A percentile compares a stretch with the other conserved stretches of the same genome.
These are phyloP conservation scores for Penicillium sp. DNA, from an alignment of 2,329 filamentous ascomycete genomes.

Conservation along the genomic window DNA sequence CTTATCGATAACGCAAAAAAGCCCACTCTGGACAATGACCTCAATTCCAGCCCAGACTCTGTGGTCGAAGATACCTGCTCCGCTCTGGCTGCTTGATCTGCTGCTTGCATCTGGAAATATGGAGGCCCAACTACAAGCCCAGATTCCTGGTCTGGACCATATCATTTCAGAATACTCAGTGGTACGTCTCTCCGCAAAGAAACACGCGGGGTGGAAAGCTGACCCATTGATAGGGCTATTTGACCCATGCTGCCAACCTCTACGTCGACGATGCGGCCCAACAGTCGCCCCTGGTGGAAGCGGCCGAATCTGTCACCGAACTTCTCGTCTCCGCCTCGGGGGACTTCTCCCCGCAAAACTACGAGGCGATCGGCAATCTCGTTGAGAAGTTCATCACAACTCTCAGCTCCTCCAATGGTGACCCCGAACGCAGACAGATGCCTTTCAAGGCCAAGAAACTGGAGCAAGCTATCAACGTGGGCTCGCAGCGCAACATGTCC, in stretches of 20 bases:
- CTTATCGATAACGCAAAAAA: slow-evolving; percentile 30
- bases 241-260: slow-evolving; percentile 86
- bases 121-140: slow-evolving; percentile 83
- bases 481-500: slow-evolving; percentile 91
- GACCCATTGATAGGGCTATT: slow-evolving; percentile 63
- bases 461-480: slow-evolving; percentile 93
- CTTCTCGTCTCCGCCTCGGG: slow-evolving; percentile 92
- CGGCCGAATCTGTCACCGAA: slow-evolving; percentile 80
- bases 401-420: slow-evolving; percentile 72
- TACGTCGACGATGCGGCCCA: slow-evolving; percentile 71
- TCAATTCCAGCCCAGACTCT: slow-evolving; percentile 7
- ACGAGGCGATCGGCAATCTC: slow-evolving; percentile 76
- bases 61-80: background rate
- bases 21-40: slow-evolving; percentile 22
- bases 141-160: slow-evolving; percentile 84
- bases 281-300: slow-evolving; percentile 79
- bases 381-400: slow-evolving; percentile 88
- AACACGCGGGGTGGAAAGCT: slow-evolving; percentile 1
- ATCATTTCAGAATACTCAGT: slow-evolving; percentile 89
- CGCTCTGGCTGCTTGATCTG: background rate
- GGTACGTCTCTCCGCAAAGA: slow-evolving; percentile 34
- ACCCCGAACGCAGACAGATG: slow-evolving; percentile 67
- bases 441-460: slow-evolving; percentile 79
- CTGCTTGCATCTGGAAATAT: slow-evolving; percentile 49
- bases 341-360: slow-evolving; percentile 69